These are phyloP conservation scores for Sideroxylon spinosum DNA, from an alignment of 179 eudicot species.

Conservation along the genomic window DNA sequence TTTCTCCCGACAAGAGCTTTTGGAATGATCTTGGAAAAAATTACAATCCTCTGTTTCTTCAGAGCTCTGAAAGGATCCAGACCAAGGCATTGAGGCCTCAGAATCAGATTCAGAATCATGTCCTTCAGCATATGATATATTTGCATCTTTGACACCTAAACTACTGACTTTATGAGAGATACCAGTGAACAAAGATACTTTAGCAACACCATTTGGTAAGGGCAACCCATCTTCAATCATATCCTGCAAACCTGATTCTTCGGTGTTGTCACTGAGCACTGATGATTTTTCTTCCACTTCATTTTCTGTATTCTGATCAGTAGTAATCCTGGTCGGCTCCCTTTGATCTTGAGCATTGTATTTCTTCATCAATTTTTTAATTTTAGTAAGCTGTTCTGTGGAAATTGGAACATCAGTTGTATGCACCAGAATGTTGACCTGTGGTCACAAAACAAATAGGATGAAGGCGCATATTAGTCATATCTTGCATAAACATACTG, in stretches of 20 bases:
- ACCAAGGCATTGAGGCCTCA: constrained; percentile 60
- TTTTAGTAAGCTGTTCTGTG: constrained; percentile 39
- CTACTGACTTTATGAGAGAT: constrained; percentile 21
- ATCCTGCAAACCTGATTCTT: constrained; percentile 45
- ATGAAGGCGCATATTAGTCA: background rate
- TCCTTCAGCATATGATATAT: constrained; percentile 31
- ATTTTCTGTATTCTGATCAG: constrained; percentile 26
- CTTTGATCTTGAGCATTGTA: constrained; percentile 30
- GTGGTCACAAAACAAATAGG: constrained; percentile 15
- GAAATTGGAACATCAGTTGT: constrained; percentile 43
- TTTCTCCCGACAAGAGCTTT: constrained; percentile 29
- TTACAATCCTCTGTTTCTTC: constrained; percentile 45
- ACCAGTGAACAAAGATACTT: constrained; percentile 31
- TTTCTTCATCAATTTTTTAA: constrained; percentile 39
- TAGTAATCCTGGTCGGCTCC: constrained; percentile 19
- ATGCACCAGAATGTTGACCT: constrained; percentile 75
- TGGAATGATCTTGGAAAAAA: constrained; percentile 26
- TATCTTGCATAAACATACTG: background rate
- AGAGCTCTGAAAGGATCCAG: constrained; percentile 41
- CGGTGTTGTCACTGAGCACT: constrained; percentile 48
- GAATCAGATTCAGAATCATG: constrained; percentile 55
- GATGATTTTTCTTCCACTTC: constrained; percentile 36
- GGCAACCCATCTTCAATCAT: constrained; percentile 23
- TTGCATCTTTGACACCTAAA: constrained; percentile 23
- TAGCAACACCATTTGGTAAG: constrained; percentile 30